Percentiles rank a stretch among this genome's conserved stretches.
Conservation (phyloP, 495 filamentous ascomycete genomes). For the Trichocladium antarcticum region DNA sequence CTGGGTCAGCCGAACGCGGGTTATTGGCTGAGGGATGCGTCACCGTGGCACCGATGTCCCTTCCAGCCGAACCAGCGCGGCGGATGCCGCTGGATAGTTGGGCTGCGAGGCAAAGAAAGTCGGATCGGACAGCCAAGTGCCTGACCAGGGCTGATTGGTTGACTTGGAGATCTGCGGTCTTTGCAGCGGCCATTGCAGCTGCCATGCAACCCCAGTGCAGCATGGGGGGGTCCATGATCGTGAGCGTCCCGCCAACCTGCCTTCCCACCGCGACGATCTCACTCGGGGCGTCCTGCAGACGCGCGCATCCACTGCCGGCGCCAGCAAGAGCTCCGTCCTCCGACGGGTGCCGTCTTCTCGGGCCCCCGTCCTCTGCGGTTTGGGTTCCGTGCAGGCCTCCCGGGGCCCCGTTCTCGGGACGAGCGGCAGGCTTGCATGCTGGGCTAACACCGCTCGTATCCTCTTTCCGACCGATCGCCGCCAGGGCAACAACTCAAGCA, state of each 20-base stretch:
- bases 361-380: constrained; percentile 1
- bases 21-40: not conserved
- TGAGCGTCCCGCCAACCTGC: not conserved
- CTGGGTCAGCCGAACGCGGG: not conserved
- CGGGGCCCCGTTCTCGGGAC: not conserved
- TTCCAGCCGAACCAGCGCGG: not conserved
- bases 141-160: not conserved
- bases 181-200: constrained; percentile 1
- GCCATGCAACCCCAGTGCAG: constrained; percentile 11
- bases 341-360: constrained; percentile 2
- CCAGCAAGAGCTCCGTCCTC: constrained; percentile 3
- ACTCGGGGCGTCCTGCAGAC: too few relatives aligned
- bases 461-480: constrained; percentile 17
- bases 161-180: not conserved
- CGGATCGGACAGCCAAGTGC: too few relatives aligned
- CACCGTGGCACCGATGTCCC: not conserved
- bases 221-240: constrained; percentile 1
- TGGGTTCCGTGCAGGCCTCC: constrained; percentile 4
- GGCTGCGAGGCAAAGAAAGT: too few relatives aligned
- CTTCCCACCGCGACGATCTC: not conserved
- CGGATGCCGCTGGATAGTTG: too few relatives aligned
- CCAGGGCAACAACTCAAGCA: constrained; percentile 7
- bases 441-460: not conserved
- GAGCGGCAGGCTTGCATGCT: not conserved
- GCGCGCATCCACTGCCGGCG: too few relatives aligned